phyloP scores from a whole-genome alignment of 345 rosid species.

The Passiflora organensis region DNA sequence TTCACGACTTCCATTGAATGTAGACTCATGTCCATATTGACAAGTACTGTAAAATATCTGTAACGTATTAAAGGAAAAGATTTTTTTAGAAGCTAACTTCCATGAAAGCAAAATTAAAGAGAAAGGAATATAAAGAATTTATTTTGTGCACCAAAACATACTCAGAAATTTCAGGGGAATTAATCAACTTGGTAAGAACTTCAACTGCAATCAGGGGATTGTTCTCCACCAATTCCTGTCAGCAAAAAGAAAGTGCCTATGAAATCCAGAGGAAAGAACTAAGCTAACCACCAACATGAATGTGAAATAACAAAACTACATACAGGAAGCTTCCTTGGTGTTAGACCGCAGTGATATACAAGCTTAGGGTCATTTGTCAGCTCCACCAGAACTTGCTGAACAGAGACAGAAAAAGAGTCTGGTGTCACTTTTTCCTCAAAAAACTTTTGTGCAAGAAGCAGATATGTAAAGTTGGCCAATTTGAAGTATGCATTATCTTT shows the following conservation, averaged over 20 bases:
- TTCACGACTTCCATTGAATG: slow-evolving; percentile 99
- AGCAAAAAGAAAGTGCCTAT: slow-evolving; percentile 20
- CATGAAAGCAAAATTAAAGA: too few species aligned
- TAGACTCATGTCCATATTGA: slow-evolving; percentile 94
- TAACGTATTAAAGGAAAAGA: too few species aligned
- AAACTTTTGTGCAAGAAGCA: slow-evolving; percentile 2
- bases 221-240: slow-evolving; percentile 91
- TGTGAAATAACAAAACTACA: slow-evolving; percentile 23
- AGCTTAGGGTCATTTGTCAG: slow-evolving; percentile 81
- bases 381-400: slow-evolving; percentile 69
- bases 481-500: not conserved
- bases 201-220: slow-evolving; percentile 93
- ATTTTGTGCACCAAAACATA: slow-evolving; percentile 37
- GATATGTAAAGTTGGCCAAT: not conserved
- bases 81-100: too few species aligned
- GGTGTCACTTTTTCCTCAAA: slow-evolving; percentile 10
- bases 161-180: slow-evolving; percentile 83
- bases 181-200: slow-evolving; percentile 80
- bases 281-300: not conserved
- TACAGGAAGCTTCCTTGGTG: slow-evolving; percentile 90
- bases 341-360: slow-evolving; percentile 86
- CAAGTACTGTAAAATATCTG: slow-evolving; percentile 88
- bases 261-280: slow-evolving; percentile 16
- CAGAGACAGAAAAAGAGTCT: slow-evolving; percentile 15
- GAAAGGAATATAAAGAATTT: not conserved